Base-by-base conservation (phyloP, 768 basidiomycete species). In the Tubosaeta sp. region DNA sequence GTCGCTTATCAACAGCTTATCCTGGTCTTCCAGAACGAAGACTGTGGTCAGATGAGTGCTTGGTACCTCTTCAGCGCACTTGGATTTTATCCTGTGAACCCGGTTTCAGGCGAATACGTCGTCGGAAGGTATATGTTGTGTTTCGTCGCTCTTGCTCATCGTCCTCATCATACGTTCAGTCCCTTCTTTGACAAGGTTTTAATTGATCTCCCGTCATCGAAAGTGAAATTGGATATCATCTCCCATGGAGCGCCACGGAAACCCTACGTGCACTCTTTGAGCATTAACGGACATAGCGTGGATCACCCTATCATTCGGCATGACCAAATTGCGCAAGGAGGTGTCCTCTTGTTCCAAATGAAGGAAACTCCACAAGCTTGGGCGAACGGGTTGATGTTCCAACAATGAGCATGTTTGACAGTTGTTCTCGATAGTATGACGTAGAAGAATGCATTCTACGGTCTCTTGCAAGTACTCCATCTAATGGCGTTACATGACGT, bases 21-120 rank as follows among this genome's bases (percentile, higher is more conserved):
- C 31, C 12, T n/a, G 19, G 19, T 11, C 48, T 10, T 1, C 22
- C 53, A 90, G 85, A 93, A 92, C 58, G 90, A 93, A 64, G 90
- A 93, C 61, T 91, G 89, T 56, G 89, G 90, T 1, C 90, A 93
- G 64, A 92, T 92, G 90, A 88, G 86, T 59, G 86, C 89, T 0
- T 92, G 90, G 90, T 91, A 84, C 58, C 76, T 91, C 13, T 91
- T 90, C 70, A 84, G 81, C 44, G 81, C 87, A 0, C 75, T 93
- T 67, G 89, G 90, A 1, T 87, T 92, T 66, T 92, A 92, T 58
- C 88, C 87, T 32, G 87, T 91, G 35, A 85, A 91, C 61, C 90
- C 90, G 0, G 85, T 85, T 0, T 86, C 84, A 0, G 82, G 79
- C 2, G 79, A 81, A 59, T 92, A 91, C 54, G 73, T 90, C 49